Percentiles rank a stretch among this genome's conserved stretches.
phyloP scores from a whole-genome alignment of 306 rosid species.

The Luffa aegyptiaca region DNA sequence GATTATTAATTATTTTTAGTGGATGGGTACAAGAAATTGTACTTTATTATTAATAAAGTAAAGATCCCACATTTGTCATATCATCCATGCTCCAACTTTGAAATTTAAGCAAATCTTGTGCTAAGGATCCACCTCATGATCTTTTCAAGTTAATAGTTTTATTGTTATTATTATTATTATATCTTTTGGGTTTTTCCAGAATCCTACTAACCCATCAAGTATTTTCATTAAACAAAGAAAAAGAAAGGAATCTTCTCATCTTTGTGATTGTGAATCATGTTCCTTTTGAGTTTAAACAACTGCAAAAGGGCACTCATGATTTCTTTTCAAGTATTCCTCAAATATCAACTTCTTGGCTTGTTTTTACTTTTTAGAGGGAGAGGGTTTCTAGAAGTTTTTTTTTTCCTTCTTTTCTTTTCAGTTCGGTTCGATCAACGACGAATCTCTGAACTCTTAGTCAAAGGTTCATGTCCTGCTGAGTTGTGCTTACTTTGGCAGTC shows the following conservation, averaged over 20 bases:
- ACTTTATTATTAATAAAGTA: background rate
- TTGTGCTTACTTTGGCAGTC: background rate
- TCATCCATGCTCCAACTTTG: background rate
- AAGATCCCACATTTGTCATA: background rate
- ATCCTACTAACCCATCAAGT: slow-evolving; percentile 2
- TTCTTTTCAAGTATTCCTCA: background rate
- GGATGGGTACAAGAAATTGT: slow-evolving; percentile 1
- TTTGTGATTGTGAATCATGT: slow-evolving; percentile 4
- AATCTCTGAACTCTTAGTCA: no score
- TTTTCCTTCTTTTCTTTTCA: no score
- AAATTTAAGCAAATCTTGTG: background rate
- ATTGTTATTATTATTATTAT: background rate
- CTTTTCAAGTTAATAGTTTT: background rate
- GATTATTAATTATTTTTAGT: background rate
- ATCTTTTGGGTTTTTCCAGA: background rate
- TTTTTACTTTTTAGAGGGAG: background rate
- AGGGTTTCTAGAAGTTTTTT: background rate
- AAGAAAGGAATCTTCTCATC: background rate
- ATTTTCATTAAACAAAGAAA: background rate
- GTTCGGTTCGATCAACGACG: no score
- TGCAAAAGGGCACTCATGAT: background rate
- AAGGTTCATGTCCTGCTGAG: no score
- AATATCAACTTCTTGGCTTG: background rate
- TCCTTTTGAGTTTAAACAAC: background rate
- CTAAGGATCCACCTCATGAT: background rate